phyloP scores from a whole-genome alignment of 1,284 basidiomycete genomes.

The Uromyces viciae-fabae region DNA sequence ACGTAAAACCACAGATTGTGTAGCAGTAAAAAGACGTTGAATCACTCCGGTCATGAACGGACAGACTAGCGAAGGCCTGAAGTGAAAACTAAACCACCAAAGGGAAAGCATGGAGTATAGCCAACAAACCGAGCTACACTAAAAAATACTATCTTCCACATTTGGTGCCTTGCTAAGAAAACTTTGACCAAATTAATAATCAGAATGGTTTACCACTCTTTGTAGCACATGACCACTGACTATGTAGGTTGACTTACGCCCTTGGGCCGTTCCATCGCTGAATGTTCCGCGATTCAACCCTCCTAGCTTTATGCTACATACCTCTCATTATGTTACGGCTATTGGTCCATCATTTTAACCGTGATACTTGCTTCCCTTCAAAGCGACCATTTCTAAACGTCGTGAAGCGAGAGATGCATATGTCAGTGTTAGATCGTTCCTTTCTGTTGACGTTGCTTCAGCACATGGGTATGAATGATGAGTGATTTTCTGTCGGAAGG shows the following conservation, averaged over 20 bases:
- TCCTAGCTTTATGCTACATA: too few species aligned
- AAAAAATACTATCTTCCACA: not conserved
- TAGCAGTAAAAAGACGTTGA: constrained; percentile 1
- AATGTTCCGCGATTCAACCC: too few species aligned
- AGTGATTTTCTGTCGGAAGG: not conserved
- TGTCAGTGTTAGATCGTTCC: too few species aligned
- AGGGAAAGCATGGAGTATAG: not conserved
- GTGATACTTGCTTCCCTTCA: too few species aligned
- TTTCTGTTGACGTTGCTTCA: not conserved
- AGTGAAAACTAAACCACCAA: not conserved
- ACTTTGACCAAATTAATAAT: not conserved
- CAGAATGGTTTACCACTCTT: constrained; percentile 2
- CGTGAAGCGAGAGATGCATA: too few species aligned
- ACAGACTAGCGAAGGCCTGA: not conserved
- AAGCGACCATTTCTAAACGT: too few species aligned
- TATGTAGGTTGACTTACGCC: not conserved
- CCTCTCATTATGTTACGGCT: too few species aligned
- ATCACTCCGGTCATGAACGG: not conserved
- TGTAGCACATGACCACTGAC: not conserved
- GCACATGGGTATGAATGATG: not conserved
- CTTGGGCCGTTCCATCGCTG: too few species aligned
- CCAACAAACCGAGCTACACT: not conserved
- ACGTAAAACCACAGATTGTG: too few species aligned
- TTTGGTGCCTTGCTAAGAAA: not conserved
- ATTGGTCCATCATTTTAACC: too few species aligned